Evolutionary conservation across 306 rosid species (phyloP).

Genomic region (Glycine tomentella): DNA sequence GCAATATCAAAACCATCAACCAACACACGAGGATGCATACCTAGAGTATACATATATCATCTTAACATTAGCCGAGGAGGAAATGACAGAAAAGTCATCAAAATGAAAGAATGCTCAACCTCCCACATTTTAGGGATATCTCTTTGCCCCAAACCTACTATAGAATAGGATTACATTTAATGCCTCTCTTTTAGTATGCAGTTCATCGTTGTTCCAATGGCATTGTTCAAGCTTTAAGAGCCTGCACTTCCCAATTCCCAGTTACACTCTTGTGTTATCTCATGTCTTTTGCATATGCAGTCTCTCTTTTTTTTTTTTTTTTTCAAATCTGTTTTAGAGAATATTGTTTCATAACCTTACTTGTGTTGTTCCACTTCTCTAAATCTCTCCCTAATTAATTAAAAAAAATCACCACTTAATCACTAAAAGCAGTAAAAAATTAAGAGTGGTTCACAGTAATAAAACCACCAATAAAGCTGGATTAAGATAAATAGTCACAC

Average conservation of each 20-base stretch:
- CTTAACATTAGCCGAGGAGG: not conserved
- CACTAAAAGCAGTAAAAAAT: not conserved
- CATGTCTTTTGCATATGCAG: not conserved
- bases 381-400: not conserved
- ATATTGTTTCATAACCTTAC: not conserved
- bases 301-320: not conserved
- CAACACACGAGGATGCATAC: constrained; percentile 98
- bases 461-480: constrained; percentile 5
- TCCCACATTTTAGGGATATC: not conserved
- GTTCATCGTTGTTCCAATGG: not conserved
- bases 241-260: too few relatives aligned
- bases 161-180: not conserved
- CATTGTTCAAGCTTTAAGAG: not conserved
- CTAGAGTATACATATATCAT: constrained; percentile 52
- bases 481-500: not conserved
- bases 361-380: not conserved
- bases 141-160: not conserved
- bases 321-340: not conserved
- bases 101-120: constrained; percentile 1
- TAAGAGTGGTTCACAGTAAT: not conserved
- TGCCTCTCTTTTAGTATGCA: not conserved
- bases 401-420: not conserved
- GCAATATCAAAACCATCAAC: constrained; percentile 99
- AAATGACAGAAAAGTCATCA: not conserved
- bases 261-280: not conserved